phyloP scores from a whole-genome alignment of 1,284 basidiomycete species.

The Neonothopanus nambi region DNA sequence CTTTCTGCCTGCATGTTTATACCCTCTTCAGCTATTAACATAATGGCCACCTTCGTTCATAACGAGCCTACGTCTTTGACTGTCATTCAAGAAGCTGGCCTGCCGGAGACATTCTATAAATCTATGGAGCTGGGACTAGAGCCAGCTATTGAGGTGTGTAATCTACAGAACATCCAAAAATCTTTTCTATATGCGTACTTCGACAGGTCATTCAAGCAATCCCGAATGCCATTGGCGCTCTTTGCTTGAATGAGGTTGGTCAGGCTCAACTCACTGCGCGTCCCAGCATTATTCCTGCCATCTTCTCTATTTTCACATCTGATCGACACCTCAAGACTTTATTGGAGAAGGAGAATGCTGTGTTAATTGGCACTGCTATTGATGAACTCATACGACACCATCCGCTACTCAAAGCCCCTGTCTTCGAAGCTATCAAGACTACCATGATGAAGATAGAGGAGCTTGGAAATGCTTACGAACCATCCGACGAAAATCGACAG shows the following conservation, averaged over 20 bases:
- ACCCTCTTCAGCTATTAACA: constrained; percentile 76
- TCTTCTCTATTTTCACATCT: constrained; percentile 87
- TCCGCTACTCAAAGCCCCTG: constrained; percentile 78
- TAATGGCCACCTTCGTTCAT: constrained; percentile 98
- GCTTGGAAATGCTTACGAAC: constrained; percentile 61
- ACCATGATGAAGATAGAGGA: constrained; percentile 75
- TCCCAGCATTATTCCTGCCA: constrained; percentile 78
- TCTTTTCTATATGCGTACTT: constrained; percentile 2
- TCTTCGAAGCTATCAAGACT: constrained; percentile 75
- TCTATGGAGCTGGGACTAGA: constrained; percentile 86
- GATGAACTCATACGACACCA: constrained; percentile 98
- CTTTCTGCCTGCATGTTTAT: not conserved
- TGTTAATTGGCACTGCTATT: constrained; percentile 84
- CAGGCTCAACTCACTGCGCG: constrained; percentile 80
- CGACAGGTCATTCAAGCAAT: constrained; percentile 85
- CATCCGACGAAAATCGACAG: constrained; percentile 58
- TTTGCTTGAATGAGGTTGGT: constrained; percentile 92
- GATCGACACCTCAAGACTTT: constrained; percentile 86
- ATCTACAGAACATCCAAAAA: not conserved
- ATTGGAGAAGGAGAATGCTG: constrained; percentile 91
- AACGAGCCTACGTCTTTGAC: constrained; percentile 96
- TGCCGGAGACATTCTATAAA: constrained; percentile 90
- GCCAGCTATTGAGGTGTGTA: constrained; percentile 77
- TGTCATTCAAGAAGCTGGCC: constrained; percentile 88
- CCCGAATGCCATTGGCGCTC: constrained; percentile 94